Percentiles rank a stretch among this genome's conserved stretches.
phyloP scores from a whole-genome alignment of 2,329 filamentous ascomycete genomes.

The Phoma sp. region DNA sequence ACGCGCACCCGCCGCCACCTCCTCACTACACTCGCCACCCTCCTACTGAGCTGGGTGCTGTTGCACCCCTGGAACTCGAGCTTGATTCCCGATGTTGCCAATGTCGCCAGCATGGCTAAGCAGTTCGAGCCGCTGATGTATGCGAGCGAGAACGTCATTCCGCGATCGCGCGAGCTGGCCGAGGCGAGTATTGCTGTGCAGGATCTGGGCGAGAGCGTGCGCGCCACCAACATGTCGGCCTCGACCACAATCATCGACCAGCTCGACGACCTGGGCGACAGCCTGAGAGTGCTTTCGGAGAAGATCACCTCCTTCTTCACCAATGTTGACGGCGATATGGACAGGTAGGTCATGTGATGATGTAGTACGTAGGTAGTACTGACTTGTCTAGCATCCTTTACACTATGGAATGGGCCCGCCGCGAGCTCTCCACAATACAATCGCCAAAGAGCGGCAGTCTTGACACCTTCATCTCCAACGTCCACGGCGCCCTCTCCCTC shows the following conservation, averaged over 20 bases:
- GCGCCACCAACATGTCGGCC: slow-evolving; percentile 88
- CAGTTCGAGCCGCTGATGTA: slow-evolving; percentile 94
- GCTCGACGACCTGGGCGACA: slow-evolving; percentile 84
- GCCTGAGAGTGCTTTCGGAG: slow-evolving; percentile 79
- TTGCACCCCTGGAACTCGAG: slow-evolving; percentile 69
- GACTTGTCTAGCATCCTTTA: slow-evolving; percentile 71
- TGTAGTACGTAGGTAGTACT: not conserved
- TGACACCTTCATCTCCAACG: slow-evolving; percentile 79
- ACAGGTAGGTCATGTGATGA: slow-evolving; percentile 61
- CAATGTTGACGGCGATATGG: slow-evolving; percentile 90
- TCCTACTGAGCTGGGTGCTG: slow-evolving; percentile 68
- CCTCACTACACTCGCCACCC: slow-evolving; percentile 65
- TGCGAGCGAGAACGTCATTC: slow-evolving; percentile 87
- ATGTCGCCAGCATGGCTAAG: slow-evolving; percentile 85
- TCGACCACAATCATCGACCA: slow-evolving; percentile 84
- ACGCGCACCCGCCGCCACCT: slow-evolving; percentile 74
- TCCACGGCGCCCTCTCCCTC: slow-evolving; percentile 76
- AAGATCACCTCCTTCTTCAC: slow-evolving; percentile 93
- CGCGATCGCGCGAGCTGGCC: slow-evolving; percentile 85
- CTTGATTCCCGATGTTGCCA: slow-evolving; percentile 83
- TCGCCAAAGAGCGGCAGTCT: slow-evolving; percentile 60
- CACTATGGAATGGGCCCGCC: slow-evolving; percentile 94
- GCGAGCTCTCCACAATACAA: slow-evolving; percentile 69
- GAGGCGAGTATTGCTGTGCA: slow-evolving; percentile 92
- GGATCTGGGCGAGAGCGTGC: slow-evolving; percentile 90